Base-by-base conservation (phyloP, 2,329 filamentous ascomycete species). In the Xylaria sp. region DNA sequence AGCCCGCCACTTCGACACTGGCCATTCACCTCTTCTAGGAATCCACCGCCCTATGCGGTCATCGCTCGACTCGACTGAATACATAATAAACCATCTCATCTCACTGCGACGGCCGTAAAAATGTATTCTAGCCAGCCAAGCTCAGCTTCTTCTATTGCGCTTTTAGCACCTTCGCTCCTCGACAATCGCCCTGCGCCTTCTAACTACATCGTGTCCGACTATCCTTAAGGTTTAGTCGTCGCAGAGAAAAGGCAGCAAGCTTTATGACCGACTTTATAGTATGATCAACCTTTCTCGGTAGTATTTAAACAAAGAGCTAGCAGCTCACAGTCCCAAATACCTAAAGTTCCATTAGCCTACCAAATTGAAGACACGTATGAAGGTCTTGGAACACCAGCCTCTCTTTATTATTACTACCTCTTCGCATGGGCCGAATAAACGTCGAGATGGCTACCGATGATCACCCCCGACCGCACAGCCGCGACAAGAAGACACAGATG, bases 31-130 rank as follows among this genome's bases (percentile, higher is more conserved):
- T 63, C 16, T 18, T 5, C 40, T 35, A 62, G 62, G 62, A 37
- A 40, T 23, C 58, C 35, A 50, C 50, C 40, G 63, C 63, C 57
- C 66, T 54, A 69, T 66, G 67, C 63, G 53, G 59, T 69, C 63
- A 66, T 66, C 25, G 63, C 23, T 27, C 13, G 40, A 25, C 44
- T 50, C 62, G n/a, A 55, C 16, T 0, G 57, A 58, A 29, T 10
- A 40, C 25, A 54, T 32, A 65, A 48, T 48, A 58, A 23, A 13
- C 23, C 42, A 35, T 25, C 37, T 29, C 58, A 44, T 58, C 50
- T 57, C 61, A 51, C 42, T n/a, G n/a, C n/a, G 25, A 32, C 13
- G 13, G 32, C 16, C 50, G 55, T 5, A n/a, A 25, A 23, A 29
- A 57, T 51, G 48, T 25, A 44, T 8, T 35, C 27, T 12, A 18